Percentiles rank a stretch among this genome's conserved stretches.
These are phyloP conservation scores for Dactylorhiza incarnata DNA, from an alignment of 106 monocot genomes.

Conservation along the genomic window DNA sequence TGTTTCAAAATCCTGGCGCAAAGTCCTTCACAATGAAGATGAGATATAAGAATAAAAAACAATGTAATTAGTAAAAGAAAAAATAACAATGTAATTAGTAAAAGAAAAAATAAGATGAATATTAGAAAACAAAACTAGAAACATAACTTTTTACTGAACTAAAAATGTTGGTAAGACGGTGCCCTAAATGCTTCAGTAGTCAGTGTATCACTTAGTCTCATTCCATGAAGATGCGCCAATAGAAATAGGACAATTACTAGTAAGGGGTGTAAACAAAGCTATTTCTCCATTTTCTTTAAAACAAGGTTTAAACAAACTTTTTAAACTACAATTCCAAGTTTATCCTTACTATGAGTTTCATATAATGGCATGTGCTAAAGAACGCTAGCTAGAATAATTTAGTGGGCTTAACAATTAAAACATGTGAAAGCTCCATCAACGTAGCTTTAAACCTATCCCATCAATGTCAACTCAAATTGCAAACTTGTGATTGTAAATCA, in stretches of 20 bases:
- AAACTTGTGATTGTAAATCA: neutral
- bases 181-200: neutral
- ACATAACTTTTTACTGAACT: neutral
- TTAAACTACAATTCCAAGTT: too few relatives aligned
- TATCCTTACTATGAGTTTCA: neutral
- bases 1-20: conserved; percentile 77
- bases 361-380: neutral
- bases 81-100: neutral
- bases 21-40: conserved; percentile 48
- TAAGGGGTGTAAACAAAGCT: neutral
- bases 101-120: neutral
- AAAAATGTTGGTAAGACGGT: neutral
- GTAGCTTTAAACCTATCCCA: neutral
- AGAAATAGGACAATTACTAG: neutral
- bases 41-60: conserved; percentile 4
- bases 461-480: neutral
- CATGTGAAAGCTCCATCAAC: neutral
- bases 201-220: neutral
- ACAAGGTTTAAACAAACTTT: too few relatives aligned
- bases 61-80: conserved; percentile 1
- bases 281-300: neutral
- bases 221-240: neutral
- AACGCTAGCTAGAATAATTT: neutral
- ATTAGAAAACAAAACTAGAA: neutral
- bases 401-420: neutral